Conservation (phyloP, 441 rosid genomes). For the Populus hybrid region DNA sequence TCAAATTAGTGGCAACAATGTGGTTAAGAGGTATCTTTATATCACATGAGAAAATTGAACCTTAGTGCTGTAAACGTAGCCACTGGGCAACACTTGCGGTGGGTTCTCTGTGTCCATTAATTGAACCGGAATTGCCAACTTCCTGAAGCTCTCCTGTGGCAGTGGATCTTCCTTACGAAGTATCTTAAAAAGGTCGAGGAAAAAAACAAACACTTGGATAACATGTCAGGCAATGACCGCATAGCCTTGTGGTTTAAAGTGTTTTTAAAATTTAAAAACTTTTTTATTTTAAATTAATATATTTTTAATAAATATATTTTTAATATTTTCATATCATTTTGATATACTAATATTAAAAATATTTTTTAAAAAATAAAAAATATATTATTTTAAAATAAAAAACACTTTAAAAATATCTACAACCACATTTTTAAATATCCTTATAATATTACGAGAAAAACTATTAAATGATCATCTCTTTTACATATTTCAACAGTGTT, state of each 20-base stretch:
- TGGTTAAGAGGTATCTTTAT: neutral
- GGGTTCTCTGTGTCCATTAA: conserved; percentile 97
- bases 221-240: neutral
- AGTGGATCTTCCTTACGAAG: conserved; percentile 92
- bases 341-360: no score
- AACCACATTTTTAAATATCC: no score
- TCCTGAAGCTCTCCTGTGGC: conserved; percentile 86
- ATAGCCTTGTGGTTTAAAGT: neutral
- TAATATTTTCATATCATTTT: no score
- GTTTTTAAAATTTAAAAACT: no score
- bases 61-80: conserved; percentile 89
- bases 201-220: conserved; percentile 19
- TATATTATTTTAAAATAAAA: no score
- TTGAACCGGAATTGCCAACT: conserved; percentile 76
- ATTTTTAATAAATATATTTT: no score
- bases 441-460: no score
- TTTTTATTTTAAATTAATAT: no score
- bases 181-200: conserved; percentile 59
- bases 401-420: no score
- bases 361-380: no score
- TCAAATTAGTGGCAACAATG: neutral
- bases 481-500: no score
- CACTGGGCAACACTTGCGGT: conserved; percentile 91
- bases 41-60: conserved; percentile 30
- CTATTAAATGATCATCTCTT: no score